These are phyloP conservation scores for Paracamarosporium sp. DNA, from an alignment of 2,329 filamentous ascomycete species.

Conservation along the genomic window DNA sequence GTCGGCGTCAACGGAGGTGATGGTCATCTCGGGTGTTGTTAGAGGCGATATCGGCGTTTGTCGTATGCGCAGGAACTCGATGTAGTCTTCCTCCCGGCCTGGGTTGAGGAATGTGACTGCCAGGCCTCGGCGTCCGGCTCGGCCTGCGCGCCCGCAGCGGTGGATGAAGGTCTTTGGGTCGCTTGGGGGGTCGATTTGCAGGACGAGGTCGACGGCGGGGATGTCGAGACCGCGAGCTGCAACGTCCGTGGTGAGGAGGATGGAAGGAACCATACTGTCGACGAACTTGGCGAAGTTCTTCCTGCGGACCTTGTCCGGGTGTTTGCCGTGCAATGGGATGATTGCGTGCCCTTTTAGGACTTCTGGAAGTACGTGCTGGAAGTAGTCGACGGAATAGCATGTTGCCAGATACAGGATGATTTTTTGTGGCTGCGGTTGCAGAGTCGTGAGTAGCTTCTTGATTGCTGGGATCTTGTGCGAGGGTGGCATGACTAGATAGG, in stretches of 20 bases:
- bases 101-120: conserved; percentile 86
- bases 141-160: conserved; percentile 68
- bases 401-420: conserved; percentile 93
- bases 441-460: conserved; percentile 69
- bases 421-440: conserved; percentile 79
- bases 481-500: conserved; percentile 77
- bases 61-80: conserved; percentile 83
- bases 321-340: conserved; percentile 89
- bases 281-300: conserved; percentile 87
- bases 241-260: conserved; percentile 92
- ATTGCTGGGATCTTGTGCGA: conserved; percentile 82
- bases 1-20: conserved; percentile 68
- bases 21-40: conserved; percentile 60
- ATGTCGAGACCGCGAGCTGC: conserved; percentile 91
- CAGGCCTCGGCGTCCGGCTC: conserved; percentile 74
- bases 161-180: conserved; percentile 86
- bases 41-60: conserved; percentile 81
- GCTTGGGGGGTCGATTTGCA: conserved; percentile 84
- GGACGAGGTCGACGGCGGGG: conserved; percentile 86
- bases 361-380: conserved; percentile 77
- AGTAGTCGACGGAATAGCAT: conserved; percentile 94
- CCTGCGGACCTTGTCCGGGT: conserved; percentile 83
- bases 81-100: conserved; percentile 86
- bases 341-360: conserved; percentile 75
- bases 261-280: conserved; percentile 73